Conservation (phyloP, 257 asterid genomes). For the Eustoma russellianum region DNA sequence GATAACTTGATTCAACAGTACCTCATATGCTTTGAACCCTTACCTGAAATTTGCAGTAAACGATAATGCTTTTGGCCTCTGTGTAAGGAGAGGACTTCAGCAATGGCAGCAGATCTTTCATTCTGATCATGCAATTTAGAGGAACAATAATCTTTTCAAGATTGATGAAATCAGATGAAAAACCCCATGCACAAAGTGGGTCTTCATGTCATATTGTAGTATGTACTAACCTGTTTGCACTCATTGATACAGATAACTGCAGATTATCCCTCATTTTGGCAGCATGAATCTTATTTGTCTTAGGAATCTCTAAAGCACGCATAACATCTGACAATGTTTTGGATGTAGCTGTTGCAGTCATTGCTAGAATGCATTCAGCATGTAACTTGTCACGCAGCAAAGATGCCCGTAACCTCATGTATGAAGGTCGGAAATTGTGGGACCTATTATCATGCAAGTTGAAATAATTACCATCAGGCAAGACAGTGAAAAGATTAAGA, state of each 20-base stretch:
- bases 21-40: conserved; percentile 9
- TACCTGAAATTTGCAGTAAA: conserved; percentile 97
- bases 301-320: conserved; percentile 77
- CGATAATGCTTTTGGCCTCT: conserved; percentile 73
- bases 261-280: conserved; percentile 76
- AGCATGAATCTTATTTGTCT: conserved; percentile 53
- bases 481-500: not conserved
- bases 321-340: conserved; percentile 63
- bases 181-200: conserved; percentile 9
- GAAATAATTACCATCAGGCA: not conserved
- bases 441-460: conserved; percentile 56
- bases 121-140: conserved; percentile 25
- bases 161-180: not conserved
- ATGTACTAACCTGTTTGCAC: conserved; percentile 50
- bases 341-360: conserved; percentile 94
- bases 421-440: conserved; percentile 97
- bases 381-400: conserved; percentile 51
- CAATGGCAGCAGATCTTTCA: conserved; percentile 63
- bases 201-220: conserved; percentile 2
- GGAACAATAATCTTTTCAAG: not conserved
- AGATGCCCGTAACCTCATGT: conserved; percentile 96
- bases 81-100: conserved; percentile 62
- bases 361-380: conserved; percentile 89
- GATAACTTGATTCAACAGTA: not conserved
- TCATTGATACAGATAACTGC: conserved; percentile 67